Percentiles rank a stretch among this genome's conserved stretches.
Evolutionary conservation across 306 rosid species (phyloP).

Genomic region (Fagus sylvatica): DNA sequence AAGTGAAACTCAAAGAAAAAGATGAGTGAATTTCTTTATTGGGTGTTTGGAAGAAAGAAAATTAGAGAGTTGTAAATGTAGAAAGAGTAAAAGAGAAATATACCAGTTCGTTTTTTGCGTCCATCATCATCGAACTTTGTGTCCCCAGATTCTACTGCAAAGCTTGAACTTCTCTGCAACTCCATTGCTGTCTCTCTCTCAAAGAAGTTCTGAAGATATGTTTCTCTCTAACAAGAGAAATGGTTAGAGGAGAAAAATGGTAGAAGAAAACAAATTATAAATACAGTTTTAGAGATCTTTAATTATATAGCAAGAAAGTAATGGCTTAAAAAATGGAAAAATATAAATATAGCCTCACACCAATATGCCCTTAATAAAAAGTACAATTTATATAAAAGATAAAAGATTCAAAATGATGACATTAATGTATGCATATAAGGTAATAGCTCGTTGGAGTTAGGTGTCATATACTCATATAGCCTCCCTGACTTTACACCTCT

Average conservation of each 20-base stretch:
- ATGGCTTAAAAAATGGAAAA: neutral
- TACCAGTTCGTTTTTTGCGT: slow-evolving; percentile 38
- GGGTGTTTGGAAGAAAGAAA: neutral
- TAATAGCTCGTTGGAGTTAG: too few relatives aligned
- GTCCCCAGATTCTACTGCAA: neutral
- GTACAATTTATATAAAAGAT: too few relatives aligned
- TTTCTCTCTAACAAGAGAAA: neutral
- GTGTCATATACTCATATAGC: too few relatives aligned
- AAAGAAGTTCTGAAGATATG: neutral
- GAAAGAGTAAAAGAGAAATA: neutral
- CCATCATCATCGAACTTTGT: slow-evolving; percentile 46
- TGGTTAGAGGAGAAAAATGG: neutral
- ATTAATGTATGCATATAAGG: too few relatives aligned
- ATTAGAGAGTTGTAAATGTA: too few relatives aligned
- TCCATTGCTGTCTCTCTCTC: neutral
- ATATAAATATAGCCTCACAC: too few relatives aligned
- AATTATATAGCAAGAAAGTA: neutral
- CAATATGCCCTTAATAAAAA: too few relatives aligned
- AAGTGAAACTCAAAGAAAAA: neutral
- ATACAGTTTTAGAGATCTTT: neutral
- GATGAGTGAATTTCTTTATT: too few relatives aligned
- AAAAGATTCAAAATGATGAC: too few relatives aligned
- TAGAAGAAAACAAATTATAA: neutral
- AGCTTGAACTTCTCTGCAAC: neutral
- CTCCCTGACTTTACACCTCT: too few relatives aligned